Conservation (phyloP, 176 grass and related monocot genomes). For the Chloris gayana region DNA sequence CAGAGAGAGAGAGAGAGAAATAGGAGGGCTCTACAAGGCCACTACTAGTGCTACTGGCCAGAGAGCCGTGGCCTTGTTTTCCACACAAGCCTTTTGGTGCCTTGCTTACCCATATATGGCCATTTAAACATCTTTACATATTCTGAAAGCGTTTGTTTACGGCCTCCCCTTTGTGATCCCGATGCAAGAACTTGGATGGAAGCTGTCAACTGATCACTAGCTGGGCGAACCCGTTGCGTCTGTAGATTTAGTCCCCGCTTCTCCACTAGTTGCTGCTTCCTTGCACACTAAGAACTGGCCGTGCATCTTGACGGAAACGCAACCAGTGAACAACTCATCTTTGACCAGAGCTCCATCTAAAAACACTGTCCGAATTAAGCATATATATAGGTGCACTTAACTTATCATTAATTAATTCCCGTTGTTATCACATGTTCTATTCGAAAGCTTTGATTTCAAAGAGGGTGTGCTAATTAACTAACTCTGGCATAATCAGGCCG, state of each 20-base stretch:
- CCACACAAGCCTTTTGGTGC: constrained; percentile 16
- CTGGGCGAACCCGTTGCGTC: background rate
- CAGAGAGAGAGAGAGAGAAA: constrained; percentile 12
- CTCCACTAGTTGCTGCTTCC: background rate
- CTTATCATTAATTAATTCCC: no score
- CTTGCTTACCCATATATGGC: constrained; percentile 55
- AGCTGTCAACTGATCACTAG: constrained; percentile 15
- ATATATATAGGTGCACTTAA: background rate
- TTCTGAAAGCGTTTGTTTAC: constrained; percentile 24
- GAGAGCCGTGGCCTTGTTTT: constrained; percentile 16
- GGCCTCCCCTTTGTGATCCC: constrained; percentile 32
- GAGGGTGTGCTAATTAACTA: background rate
- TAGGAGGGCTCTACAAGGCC: background rate
- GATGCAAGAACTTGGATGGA: background rate
- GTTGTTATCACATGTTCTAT: constrained; percentile 25
- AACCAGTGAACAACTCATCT: background rate
- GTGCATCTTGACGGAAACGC: background rate
- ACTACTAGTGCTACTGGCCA: constrained; percentile 10
- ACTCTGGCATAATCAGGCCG: background rate
- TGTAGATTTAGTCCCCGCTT: background rate
- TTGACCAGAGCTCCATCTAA: background rate
- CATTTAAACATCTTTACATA: constrained; percentile 27
- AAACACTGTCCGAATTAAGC: background rate
- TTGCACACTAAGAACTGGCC: background rate
- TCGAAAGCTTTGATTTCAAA: background rate